These are phyloP conservation scores for Trichosanthes cucumerina DNA, from an alignment of 306 rosid genomes.

Conservation along the genomic window DNA sequence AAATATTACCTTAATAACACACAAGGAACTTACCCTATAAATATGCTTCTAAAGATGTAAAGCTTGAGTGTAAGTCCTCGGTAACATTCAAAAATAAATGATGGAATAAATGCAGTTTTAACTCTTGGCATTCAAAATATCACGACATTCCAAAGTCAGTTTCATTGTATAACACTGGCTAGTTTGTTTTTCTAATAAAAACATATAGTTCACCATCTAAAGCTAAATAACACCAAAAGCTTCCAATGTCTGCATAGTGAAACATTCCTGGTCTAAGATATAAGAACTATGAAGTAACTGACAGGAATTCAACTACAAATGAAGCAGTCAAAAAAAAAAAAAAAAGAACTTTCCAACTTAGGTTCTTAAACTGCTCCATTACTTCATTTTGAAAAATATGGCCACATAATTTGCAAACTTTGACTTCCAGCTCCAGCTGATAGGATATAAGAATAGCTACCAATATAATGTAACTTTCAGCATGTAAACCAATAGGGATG, in stretches of 20 bases:
- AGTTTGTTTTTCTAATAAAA: background rate
- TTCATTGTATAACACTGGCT: background rate
- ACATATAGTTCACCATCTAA: background rate
- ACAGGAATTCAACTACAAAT: background rate
- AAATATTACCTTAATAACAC: background rate
- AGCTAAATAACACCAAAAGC: background rate
- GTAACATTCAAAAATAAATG: background rate
- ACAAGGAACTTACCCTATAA: background rate
- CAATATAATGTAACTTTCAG: background rate
- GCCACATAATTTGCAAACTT: background rate
- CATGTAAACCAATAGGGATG: background rate
- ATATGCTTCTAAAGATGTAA: background rate
- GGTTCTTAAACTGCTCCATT: background rate
- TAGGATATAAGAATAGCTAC: background rate
- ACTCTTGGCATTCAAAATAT: background rate
- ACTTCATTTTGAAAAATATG: background rate
- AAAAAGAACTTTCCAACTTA: background rate
- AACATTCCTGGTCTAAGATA: background rate
- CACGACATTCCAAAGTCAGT: background rate
- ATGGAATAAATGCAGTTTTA: background rate
- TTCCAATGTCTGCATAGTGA: background rate
- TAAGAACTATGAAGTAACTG: background rate
- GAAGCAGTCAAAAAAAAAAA: background rate
- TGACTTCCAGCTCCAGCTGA: background rate
- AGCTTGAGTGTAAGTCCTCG: background rate